These are phyloP conservation scores for Claviceps arundinis DNA, from an alignment of 2,329 filamentous ascomycete species.

Conservation along the genomic window DNA sequence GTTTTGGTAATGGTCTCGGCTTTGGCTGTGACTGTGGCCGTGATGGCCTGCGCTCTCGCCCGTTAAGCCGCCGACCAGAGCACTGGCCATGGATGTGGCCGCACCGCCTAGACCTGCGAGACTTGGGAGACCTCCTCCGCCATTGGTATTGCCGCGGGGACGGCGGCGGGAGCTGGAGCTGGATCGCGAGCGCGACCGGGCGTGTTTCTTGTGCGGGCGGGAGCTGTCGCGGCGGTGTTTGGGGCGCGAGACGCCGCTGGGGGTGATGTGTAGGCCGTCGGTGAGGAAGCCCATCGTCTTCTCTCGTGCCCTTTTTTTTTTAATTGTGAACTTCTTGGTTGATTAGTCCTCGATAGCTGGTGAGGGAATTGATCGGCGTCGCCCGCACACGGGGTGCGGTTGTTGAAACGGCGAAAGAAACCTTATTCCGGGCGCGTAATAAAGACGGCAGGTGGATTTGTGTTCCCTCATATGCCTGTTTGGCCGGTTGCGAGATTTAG, in stretches of 20 bases:
- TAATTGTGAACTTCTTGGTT: background rate
- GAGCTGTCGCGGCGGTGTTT: conserved; percentile 15
- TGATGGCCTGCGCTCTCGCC: conserved; percentile 11
- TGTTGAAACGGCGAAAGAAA: too few relatives aligned
- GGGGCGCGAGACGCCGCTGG: conserved; percentile 16
- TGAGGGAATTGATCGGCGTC: too few relatives aligned
- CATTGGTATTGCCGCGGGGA: conserved; percentile 13
- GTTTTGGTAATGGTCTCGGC: background rate
- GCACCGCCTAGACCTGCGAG: background rate
- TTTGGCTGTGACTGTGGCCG: conserved; percentile 11
- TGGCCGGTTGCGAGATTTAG: too few relatives aligned
- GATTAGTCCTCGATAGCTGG: too few relatives aligned
- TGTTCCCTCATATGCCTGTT: too few relatives aligned
- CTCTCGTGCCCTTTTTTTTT: background rate
- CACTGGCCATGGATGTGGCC: conserved; percentile 16
- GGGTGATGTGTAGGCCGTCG: conserved; percentile 8
- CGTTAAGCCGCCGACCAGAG: conserved; percentile 18
- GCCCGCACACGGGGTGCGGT: too few relatives aligned
- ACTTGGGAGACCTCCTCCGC: background rate
- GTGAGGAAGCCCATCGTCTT: conserved; percentile 21
- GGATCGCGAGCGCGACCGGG: conserved; percentile 24
- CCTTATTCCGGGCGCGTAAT: too few relatives aligned
- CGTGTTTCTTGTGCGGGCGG: conserved; percentile 20
- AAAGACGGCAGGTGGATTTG: too few relatives aligned
- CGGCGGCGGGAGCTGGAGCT: conserved; percentile 19